Percentiles rank a stretch among this genome's conserved stretches.
phyloP scores from a whole-genome alignment of 2,329 filamentous ascomycete species.

The Lecanicillium sp. region DNA sequence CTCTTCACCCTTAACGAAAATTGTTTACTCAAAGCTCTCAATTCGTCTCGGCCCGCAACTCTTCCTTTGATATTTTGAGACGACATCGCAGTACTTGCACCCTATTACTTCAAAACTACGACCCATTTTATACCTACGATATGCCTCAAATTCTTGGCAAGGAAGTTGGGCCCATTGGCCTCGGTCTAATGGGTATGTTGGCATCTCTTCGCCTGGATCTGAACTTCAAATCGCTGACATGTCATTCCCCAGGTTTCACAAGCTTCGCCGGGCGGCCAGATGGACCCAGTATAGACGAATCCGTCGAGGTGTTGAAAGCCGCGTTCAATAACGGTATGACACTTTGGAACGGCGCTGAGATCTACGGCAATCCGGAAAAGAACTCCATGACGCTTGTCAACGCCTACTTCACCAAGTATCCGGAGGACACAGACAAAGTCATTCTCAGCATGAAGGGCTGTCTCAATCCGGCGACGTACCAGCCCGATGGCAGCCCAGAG shows the following conservation, averaged over 20 bases:
- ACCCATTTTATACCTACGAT: not conserved
- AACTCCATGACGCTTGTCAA: conserved; percentile 54
- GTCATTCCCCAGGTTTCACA: conserved; percentile 14
- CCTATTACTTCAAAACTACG: conserved; percentile 53
- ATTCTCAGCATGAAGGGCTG: conserved; percentile 57
- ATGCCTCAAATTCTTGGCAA: conserved; percentile 32
- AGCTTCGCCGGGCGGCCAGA: conserved; percentile 36
- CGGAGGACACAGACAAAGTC: conserved; percentile 55
- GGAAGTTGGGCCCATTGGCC: conserved; percentile 42
- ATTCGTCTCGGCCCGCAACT: no score
- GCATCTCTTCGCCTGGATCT: no score
- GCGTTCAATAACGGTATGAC: conserved; percentile 37
- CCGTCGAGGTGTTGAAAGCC: conserved; percentile 48
- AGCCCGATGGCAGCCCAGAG: conserved; percentile 44
- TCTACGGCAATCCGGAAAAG: conserved; percentile 53
- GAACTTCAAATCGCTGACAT: no score
- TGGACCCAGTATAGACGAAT: conserved; percentile 34
- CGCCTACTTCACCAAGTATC: conserved; percentile 55
- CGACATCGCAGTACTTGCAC: no score
- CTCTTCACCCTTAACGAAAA: no score
- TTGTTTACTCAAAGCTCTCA: no score
- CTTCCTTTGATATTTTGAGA: no score
- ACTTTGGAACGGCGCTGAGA: conserved; percentile 57
- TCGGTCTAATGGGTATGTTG: conserved; percentile 44
- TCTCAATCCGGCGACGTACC: conserved; percentile 23